Evolutionary conservation across 129 eudicot genomes (phyloP).

Genomic region (Flaveria brownii): DNA sequence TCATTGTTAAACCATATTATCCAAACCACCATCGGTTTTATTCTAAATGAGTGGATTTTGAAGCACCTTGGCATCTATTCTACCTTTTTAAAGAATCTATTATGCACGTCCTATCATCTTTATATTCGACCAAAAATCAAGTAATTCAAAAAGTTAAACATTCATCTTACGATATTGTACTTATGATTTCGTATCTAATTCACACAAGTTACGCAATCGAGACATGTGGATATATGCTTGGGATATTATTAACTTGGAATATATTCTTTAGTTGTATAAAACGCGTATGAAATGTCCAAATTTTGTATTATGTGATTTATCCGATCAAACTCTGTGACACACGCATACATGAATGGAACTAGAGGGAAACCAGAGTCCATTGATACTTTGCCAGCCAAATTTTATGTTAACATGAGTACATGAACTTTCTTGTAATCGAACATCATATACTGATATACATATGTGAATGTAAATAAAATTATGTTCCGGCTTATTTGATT

Average conservation of each 20-base stretch:
- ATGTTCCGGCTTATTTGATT: too few species aligned
- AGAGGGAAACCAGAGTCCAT: not conserved
- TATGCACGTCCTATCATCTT: slow-evolving; percentile 27
- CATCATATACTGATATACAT: too few species aligned
- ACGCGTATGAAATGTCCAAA: slow-evolving; percentile 15
- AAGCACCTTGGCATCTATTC: slow-evolving; percentile 33
- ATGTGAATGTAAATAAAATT: too few species aligned
- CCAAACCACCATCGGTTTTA: slow-evolving; percentile 35
- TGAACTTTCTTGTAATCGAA: too few species aligned
- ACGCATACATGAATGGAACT: not conserved
- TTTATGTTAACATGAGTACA: too few species aligned
- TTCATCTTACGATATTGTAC: slow-evolving; percentile 23
- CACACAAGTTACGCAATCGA: slow-evolving; percentile 13
- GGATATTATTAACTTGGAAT: slow-evolving; percentile 18
- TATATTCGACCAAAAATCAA: slow-evolving; percentile 31
- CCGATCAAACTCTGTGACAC: not conserved
- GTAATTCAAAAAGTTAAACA: slow-evolving; percentile 32
- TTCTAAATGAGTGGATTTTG: slow-evolving; percentile 38
- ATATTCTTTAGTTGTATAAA: slow-evolving; percentile 17
- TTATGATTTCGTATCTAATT: slow-evolving; percentile 22
- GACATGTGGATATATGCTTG: slow-evolving; percentile 31
- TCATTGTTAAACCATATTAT: slow-evolving; percentile 21
- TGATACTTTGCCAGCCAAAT: too few species aligned
- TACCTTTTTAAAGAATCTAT: slow-evolving; percentile 26
- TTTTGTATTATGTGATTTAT: not conserved